Evolutionary conservation across 805 yeast species (phyloP).

Genomic region (Torulaspora quercuum): DNA sequence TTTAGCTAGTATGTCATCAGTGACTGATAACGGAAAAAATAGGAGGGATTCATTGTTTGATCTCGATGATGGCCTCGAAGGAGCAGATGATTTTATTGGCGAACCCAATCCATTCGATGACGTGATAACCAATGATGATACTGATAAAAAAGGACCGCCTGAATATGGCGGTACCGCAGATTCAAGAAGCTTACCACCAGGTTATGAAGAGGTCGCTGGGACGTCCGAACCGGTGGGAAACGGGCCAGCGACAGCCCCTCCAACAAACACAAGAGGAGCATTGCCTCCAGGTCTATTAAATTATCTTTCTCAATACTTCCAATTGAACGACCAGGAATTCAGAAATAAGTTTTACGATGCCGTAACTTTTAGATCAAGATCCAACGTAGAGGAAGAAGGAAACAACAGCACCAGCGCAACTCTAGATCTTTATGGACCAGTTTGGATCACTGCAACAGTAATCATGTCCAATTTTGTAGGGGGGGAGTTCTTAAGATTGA

Average conservation of each 20-base stretch:
- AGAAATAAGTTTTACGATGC: slow-evolving; percentile 14
- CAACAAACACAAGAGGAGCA: slow-evolving; percentile 3
- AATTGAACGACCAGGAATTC: slow-evolving; percentile 18
- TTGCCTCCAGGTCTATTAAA: slow-evolving; percentile 28
- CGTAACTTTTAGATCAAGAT: slow-evolving; percentile 11
- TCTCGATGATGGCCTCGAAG: slow-evolving; percentile 29
- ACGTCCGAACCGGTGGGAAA: not conserved
- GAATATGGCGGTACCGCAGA: slow-evolving; percentile 1
- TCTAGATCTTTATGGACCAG: slow-evolving; percentile 75
- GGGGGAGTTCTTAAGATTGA: slow-evolving; percentile 61
- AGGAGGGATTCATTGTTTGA: slow-evolving; percentile 12
- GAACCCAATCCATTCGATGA: slow-evolving; percentile 24
- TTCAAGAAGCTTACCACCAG: slow-evolving; percentile 13
- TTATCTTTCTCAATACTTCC: slow-evolving; percentile 28
- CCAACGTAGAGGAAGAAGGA: slow-evolving; percentile 23
- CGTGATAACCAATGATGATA: slow-evolving; percentile 4
- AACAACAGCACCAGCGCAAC: slow-evolving; percentile 36
- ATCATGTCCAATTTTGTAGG: slow-evolving; percentile 72
- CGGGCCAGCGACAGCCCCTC: slow-evolving; percentile 3
- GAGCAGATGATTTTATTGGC: slow-evolving; percentile 28
- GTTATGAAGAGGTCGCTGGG: slow-evolving; percentile 9
- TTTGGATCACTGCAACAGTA: slow-evolving; percentile 87
- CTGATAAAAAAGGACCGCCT: slow-evolving; percentile 2
- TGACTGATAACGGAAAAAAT: not conserved
- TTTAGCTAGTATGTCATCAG: too few relatives aligned